A percentile compares a stretch with the other conserved stretches of the same genome.
phyloP scores from a whole-genome alignment of 2,329 filamentous ascomycete species.

The Apiospora malaysiana region DNA sequence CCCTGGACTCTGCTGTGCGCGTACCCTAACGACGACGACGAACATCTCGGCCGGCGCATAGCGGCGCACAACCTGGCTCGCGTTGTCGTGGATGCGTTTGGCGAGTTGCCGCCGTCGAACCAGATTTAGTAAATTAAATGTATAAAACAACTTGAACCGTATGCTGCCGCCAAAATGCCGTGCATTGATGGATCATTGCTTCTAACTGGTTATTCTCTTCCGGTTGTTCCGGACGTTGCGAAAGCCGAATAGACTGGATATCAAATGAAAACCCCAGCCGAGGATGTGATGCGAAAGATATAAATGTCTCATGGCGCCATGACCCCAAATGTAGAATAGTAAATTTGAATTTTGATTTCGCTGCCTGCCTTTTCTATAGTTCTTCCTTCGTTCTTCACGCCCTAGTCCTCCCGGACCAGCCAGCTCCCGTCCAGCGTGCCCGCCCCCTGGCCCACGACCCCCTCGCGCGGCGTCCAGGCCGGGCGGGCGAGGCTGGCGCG shows the following conservation, averaged over 20 bases:
- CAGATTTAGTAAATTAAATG: no score
- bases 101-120: not conserved
- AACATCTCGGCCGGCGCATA: not conserved
- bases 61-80: not conserved
- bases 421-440: slow-evolving; percentile 39
- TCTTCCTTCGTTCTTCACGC: not conserved
- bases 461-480: slow-evolving; percentile 59
- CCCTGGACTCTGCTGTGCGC: not conserved
- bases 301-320: no score
- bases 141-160: no score
- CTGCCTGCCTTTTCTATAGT: not conserved
- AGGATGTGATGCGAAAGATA: no score
- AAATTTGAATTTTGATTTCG: not conserved
- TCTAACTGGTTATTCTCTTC: no score
- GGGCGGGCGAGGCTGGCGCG: slow-evolving; percentile 71
- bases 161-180: no score
- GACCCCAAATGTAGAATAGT: not conserved
- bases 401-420: slow-evolving; percentile 33
- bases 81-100: not conserved
- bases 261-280: no score
- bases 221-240: no score
- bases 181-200: no score
- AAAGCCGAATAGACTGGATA: no score
- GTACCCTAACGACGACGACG: not conserved
- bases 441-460: slow-evolving; percentile 28